Evolutionary conservation across 106 monocot genomes (phyloP).

Genomic region (Acorus calamus): DNA sequence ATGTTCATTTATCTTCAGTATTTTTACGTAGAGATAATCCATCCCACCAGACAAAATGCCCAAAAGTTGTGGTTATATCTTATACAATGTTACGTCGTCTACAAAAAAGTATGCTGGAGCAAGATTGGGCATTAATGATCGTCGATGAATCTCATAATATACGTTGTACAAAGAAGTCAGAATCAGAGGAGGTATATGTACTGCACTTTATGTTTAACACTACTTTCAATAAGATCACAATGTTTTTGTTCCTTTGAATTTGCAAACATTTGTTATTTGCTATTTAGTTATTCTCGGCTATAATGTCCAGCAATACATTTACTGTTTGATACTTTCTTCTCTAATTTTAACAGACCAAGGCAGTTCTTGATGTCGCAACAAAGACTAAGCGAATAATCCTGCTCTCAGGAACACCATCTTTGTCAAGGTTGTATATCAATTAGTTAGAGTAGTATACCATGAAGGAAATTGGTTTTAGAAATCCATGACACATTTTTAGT

Average conservation of each 20-base stretch:
- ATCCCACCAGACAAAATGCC: constrained; percentile 35
- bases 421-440: constrained; percentile 64
- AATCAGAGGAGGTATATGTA: constrained; percentile 66
- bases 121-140: constrained; percentile 74
- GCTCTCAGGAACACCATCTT: constrained; percentile 95
- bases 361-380: constrained; percentile 59
- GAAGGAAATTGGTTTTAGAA: too few species aligned
- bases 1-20: constrained; percentile 35
- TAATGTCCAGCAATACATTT: too few species aligned
- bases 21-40: constrained; percentile 86
- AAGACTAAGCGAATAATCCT: constrained; percentile 51
- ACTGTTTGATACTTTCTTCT: too few species aligned
- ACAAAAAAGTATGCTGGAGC: constrained; percentile 51
- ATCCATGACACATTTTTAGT: too few species aligned
- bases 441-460: too few species aligned
- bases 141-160: constrained; percentile 96
- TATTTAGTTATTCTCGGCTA: too few species aligned
- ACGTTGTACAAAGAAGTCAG: constrained; percentile 85
- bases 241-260: too few species aligned
- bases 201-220: too few species aligned
- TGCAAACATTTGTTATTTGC: too few species aligned
- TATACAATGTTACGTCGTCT: constrained; percentile 83
- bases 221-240: too few species aligned
- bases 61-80: constrained; percentile 80
- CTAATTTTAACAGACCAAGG: constrained; percentile 47